Base-by-base conservation (phyloP, 2,329 filamentous ascomycete genomes). In the Colletotrichum trifolii region DNA sequence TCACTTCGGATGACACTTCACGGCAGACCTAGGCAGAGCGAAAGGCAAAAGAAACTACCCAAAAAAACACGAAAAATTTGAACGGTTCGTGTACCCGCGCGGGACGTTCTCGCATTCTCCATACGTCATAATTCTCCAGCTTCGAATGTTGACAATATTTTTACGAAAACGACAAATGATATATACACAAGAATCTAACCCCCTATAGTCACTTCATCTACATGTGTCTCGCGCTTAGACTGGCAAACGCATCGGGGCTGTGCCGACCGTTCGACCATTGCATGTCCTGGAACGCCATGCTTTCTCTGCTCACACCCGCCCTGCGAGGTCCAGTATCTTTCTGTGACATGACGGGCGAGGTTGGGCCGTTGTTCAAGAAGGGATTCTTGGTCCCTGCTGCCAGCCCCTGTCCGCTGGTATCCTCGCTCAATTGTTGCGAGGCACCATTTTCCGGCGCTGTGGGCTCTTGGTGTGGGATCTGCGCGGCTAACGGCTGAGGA, bases 191-290 rank as follows among this genome's bases (percentile, higher is more conserved):
- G 46, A 56, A 62, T 36, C 25, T 25, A 52, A 34, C 11, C 35
- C 17, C 33, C 52, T n/a, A 15, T 25, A 8, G 6, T 36, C 12
- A n/a, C 33, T 6, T 17, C 54, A 10, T 40, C 39, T 68, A 75
- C 60, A 73, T 78, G 71, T 85, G 83, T 69, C 85, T 81, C 56
- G 90, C 87, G 71, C 90, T 93, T 68, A 94, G 79, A 54, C 89
- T 91, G 2, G 91, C 88, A 82, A 94, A 94, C 12, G 91, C 91
- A 76, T 94, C 91, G 4, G 91, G 91, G 71, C 91, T 93, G 73
- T 94, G 91, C 46, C 91, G 82, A 9, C 91, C 91, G 70, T 89
- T 90, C 71, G 82, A 83, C 86, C 86, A 89, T 49, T 86, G 83
- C 81, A 89, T 85, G 60, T 87, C 87, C 75, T 87, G 82, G 69